Evolutionary conservation across 1,284 basidiomycete genomes (phyloP).

Genomic region (Cutaneotrichosporon spelunceum): DNA sequence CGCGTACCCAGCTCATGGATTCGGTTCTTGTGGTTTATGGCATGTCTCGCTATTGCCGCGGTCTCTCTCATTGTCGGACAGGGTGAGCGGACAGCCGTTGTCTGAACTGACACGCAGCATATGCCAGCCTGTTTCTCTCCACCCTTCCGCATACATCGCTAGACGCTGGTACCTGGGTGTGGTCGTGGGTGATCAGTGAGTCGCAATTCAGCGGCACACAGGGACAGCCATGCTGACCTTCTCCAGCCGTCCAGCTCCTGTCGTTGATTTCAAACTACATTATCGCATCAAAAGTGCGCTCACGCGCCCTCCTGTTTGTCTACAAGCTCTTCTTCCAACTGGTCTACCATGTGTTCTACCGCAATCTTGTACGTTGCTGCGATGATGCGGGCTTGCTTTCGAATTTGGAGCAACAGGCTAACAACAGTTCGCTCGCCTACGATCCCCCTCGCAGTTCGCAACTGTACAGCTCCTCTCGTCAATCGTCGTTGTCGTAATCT

Average conservation of each 20-base stretch:
- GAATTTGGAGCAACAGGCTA: neutral
- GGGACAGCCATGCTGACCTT: neutral
- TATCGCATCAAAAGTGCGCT: constrained; percentile 55
- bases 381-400: neutral
- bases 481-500: constrained; percentile 56
- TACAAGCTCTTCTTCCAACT: constrained; percentile 56
- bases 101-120: constrained; percentile 39
- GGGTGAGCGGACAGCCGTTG: constrained; percentile 32
- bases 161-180: constrained; percentile 59
- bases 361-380: constrained; percentile 43
- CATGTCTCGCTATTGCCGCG: constrained; percentile 55
- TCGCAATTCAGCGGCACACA: neutral
- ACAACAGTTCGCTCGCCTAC: constrained; percentile 46
- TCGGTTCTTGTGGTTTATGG: constrained; percentile 60
- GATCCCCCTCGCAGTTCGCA: constrained; percentile 53
- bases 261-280: constrained; percentile 55
- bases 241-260: constrained; percentile 53
- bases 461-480: constrained; percentile 58
- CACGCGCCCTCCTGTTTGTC: constrained; percentile 56
- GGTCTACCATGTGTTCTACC: constrained; percentile 52
- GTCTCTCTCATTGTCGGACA: constrained; percentile 59
- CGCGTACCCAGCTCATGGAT: constrained; percentile 57
- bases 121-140: constrained; percentile 56
- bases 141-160: constrained; percentile 58
- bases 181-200: constrained; percentile 56